A percentile compares a stretch with the other conserved stretches of the same genome.
phyloP scores from a whole-genome alignment of 805 yeast genomes.

The Ogataea dorogensis region DNA sequence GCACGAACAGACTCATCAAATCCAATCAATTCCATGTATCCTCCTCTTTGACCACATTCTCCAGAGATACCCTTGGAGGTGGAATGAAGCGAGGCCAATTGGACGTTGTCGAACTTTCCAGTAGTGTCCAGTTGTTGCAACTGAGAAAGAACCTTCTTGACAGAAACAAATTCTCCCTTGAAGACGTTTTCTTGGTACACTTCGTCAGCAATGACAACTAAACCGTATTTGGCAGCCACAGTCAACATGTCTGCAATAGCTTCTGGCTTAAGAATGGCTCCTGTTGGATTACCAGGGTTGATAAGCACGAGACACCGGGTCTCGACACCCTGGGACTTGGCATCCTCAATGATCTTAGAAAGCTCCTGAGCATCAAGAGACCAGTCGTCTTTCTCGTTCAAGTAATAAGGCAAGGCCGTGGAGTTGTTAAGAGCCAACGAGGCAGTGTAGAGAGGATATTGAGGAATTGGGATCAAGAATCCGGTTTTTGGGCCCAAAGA shows the following conservation, averaged over 20 bases:
- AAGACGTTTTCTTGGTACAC: constrained; percentile 95
- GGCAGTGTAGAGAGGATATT: constrained; percentile 97
- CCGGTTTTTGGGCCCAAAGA: constrained; percentile 70
- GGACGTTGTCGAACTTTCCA: constrained; percentile 65
- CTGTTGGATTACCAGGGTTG: constrained; percentile 99
- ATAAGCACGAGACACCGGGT: constrained; percentile 86
- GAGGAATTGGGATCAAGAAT: constrained; percentile 94
- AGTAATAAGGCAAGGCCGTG: constrained; percentile 79
- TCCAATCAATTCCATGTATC: constrained; percentile 92
- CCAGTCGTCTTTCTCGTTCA: constrained; percentile 84
- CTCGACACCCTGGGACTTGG: constrained; percentile 50
- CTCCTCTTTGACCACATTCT: constrained; percentile 99
- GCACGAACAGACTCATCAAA: constrained; percentile 68
- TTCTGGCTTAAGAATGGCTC: constrained; percentile 66
- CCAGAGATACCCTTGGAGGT: constrained; percentile 97
- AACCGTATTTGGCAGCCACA: constrained; percentile 80
- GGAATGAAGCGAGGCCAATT: constrained; percentile 92
- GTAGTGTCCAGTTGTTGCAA: constrained; percentile 52
- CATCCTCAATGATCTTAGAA: constrained; percentile 48
- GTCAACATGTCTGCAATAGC: constrained; percentile 70
- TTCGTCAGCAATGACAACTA: constrained; percentile 93
- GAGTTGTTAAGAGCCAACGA: constrained; percentile 81
- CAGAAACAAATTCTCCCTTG: constrained; percentile 76
- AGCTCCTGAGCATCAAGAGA: constrained; percentile 70
- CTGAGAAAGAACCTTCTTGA: constrained; percentile 73